Base-by-base conservation (phyloP, 768 basidiomycete genomes). In the Pleurotus pulmonarius region DNA sequence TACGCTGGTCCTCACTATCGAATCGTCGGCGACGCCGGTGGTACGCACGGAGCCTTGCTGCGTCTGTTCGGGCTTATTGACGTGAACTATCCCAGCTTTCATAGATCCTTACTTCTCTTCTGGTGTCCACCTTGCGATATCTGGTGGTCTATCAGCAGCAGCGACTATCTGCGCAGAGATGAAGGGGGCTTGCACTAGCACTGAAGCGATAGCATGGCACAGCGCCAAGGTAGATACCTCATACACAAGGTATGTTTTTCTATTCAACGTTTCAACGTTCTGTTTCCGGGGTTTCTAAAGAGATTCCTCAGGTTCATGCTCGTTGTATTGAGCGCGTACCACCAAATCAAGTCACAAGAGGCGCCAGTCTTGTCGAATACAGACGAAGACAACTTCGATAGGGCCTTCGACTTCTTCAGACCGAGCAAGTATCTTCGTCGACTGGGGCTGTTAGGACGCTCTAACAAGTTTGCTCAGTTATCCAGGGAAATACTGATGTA, bases 371-470 rank as follows among this genome's bases (percentile, higher is more conserved):
- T 77, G 13, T 58, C 62, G 1, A 73, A 74, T 37, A 58, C 70
- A 16, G 62, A 74, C 20, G 73, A 74, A 46, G 69, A 73, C 58
- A 76, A 72, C 59, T 76, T 75, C 46, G 76, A 77, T 61, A 65
- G 65, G 49, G 75, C 75, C 5, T 77, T 77, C 57, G 62, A 66
- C 29, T 64, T 71, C 59, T 63, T 76, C 25, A 58, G 73, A n/a
- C 75, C 75, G 9, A 69, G 73, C 72, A 46, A 34, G 67, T 56
- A 16, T 16, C n/a, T 20, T 8, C 18, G 12, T n/a, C 38, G 20
- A 41, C 11, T 38, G 20, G 34, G 24, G 11, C 22, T 13, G 25
- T 43, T 43, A 20, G n/a, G 12, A 22, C 11, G 15, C 25, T 22
- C 40, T 34, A 44, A 55, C 18, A 2, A 5, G 16, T 7, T 40